Evolutionary conservation across 177 flowering plant genomes (phyloP).

Genomic region (Telopea speciosissima): DNA sequence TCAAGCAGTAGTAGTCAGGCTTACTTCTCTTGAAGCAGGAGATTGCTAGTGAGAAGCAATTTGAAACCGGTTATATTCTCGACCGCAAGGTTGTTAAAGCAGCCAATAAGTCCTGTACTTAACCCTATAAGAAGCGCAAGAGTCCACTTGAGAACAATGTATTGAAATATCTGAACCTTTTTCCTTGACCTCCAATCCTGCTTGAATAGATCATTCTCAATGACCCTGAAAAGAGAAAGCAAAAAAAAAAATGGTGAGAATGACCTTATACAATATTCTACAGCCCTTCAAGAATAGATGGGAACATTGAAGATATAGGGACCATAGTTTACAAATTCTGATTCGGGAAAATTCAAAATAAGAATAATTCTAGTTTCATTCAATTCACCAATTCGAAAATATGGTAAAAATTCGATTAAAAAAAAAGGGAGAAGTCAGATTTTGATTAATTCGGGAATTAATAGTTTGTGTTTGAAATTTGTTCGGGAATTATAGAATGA

Average conservation of each 20-base stretch:
- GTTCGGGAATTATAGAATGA: too few species aligned
- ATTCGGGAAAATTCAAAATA: too few species aligned
- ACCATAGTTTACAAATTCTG: too few species aligned
- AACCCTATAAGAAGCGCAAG: constrained; percentile 86
- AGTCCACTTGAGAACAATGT: constrained; percentile 83
- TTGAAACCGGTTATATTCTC: constrained; percentile 94
- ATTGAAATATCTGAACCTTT: constrained; percentile 73
- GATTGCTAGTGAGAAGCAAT: constrained; percentile 53
- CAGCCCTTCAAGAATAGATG: too few species aligned
- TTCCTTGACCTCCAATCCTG: constrained; percentile 93
- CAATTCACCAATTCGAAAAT: too few species aligned
- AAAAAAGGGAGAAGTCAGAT: too few species aligned
- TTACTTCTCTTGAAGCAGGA: constrained; percentile 75
- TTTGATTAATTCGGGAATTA: too few species aligned
- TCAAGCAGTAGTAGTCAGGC: constrained; percentile 8
- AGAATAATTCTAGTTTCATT: too few species aligned
- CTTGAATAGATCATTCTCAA: constrained; percentile 88
- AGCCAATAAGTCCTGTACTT: constrained; percentile 66
- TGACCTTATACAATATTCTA: too few species aligned
- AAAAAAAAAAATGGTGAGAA: background rate
- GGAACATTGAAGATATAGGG: too few species aligned
- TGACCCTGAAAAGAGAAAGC: constrained; percentile 44
- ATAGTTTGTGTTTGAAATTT: too few species aligned
- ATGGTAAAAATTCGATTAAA: too few species aligned
- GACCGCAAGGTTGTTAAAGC: constrained; percentile 82